Evolutionary conservation across 306 rosid genomes (phyloP).

Genomic region (Quillaja saponaria): DNA sequence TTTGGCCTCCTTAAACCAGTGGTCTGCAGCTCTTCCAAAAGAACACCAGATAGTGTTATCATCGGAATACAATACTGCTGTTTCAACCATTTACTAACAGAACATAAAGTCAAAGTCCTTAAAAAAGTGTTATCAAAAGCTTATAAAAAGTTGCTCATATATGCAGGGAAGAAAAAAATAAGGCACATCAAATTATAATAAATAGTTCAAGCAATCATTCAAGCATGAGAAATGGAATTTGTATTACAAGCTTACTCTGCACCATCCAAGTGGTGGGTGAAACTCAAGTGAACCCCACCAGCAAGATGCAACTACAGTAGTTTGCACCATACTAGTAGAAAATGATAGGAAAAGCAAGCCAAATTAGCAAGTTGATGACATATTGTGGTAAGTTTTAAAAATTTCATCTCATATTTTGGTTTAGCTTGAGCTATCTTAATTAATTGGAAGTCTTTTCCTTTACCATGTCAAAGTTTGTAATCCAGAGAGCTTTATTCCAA

Average conservation of each 20-base stretch:
- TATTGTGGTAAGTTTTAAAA: too few relatives aligned
- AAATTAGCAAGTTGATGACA: too few relatives aligned
- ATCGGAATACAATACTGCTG: constrained; percentile 21
- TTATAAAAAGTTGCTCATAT: too few relatives aligned
- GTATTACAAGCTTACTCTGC: constrained; percentile 10
- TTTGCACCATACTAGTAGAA: neutral
- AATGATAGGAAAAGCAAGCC: neutral
- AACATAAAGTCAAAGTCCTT: constrained; percentile 23
- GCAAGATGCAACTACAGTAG: constrained; percentile 8
- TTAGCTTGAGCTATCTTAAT: too few relatives aligned
- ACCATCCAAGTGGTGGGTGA: neutral
- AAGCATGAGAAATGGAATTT: constrained; percentile 7
- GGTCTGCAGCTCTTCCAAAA: constrained; percentile 96
- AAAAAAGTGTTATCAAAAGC: too few relatives aligned
- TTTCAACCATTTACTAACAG: constrained; percentile 8
- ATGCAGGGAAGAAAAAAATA: too few relatives aligned
- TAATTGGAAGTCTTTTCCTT: too few relatives aligned
- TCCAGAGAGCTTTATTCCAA: too few relatives aligned
- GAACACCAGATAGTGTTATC: constrained; percentile 50
- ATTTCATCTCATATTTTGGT: too few relatives aligned
- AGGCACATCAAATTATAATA: too few relatives aligned
- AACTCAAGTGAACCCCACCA: constrained; percentile 9
- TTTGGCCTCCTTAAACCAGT: constrained; percentile 90
- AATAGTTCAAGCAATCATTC: constrained; percentile 14
- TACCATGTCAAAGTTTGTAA: too few relatives aligned